phyloP scores from a whole-genome alignment of 2,329 filamentous ascomycete genomes.

The Diaporthe helianthi region DNA sequence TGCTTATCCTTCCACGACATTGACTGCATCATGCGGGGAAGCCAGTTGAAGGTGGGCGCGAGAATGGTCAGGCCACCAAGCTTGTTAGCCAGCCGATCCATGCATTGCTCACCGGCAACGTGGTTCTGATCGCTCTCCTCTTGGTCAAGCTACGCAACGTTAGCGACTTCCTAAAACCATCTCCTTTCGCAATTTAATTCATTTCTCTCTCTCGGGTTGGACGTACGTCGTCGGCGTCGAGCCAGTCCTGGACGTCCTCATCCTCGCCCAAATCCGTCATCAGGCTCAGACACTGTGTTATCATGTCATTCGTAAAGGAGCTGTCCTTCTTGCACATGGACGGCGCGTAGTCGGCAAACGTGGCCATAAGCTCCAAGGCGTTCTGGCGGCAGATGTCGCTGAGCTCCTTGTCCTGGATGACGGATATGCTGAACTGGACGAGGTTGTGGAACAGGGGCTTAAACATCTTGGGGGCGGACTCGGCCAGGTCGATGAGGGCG shows the following conservation, averaged over 20 bases:
- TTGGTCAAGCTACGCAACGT: conserved; percentile 73
- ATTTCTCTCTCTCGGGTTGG: background rate
- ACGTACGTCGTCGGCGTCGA: conserved; percentile 85
- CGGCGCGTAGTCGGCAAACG: conserved; percentile 93
- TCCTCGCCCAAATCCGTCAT: conserved; percentile 98
- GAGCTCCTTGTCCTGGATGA: conserved; percentile 95
- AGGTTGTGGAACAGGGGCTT: conserved; percentile 91
- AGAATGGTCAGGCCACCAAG: conserved; percentile 93
- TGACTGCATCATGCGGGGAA: conserved; percentile 96
- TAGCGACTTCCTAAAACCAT: conserved; percentile 32
- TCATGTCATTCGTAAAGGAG: conserved; percentile 95
- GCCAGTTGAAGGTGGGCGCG: conserved; percentile 93
- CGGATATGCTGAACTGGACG: conserved; percentile 89
- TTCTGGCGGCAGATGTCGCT: conserved; percentile 91
- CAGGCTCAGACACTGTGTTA: conserved; percentile 94
- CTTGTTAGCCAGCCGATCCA: conserved; percentile 97
- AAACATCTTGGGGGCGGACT: conserved; percentile 97
- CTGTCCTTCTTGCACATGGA: conserved; percentile 94
- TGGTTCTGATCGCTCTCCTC: conserved; percentile 98
- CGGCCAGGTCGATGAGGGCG: conserved; percentile 91
- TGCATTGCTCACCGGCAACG: conserved; percentile 96
- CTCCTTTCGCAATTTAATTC: background rate
- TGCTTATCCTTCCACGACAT: conserved; percentile 94
- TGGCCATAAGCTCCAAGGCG: conserved; percentile 95
- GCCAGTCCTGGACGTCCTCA: conserved; percentile 94